These are phyloP conservation scores for Boletus rex-veris DNA, from an alignment of 768 basidiomycete species.

Conservation along the genomic window DNA sequence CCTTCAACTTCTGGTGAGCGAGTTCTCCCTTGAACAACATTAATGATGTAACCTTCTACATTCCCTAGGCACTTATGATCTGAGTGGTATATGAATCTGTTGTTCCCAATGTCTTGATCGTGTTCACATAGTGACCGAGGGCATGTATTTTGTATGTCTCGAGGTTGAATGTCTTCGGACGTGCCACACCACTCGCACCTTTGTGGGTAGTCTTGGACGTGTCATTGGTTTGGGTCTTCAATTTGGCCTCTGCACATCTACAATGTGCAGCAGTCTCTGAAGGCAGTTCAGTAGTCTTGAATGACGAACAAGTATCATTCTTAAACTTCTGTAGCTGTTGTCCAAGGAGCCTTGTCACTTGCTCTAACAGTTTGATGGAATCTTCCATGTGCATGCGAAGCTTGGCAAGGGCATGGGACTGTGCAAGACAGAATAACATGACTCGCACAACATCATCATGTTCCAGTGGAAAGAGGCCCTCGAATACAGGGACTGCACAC, in stretches of 20 bases:
- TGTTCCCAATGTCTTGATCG: not conserved
- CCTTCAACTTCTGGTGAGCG: not conserved
- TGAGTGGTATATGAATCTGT: too few relatives aligned
- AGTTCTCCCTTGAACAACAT: not conserved
- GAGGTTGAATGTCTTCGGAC: too few relatives aligned
- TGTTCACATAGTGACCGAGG: not conserved
- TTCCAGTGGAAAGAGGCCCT: conserved; percentile 32
- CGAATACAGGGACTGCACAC: conserved; percentile 37
- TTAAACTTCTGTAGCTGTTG: not conserved
- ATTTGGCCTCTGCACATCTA: not conserved
- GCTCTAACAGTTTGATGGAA: conserved; percentile 4
- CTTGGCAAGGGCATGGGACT: conserved; percentile 21
- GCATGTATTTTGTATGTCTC: not conserved
- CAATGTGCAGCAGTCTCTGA: not conserved
- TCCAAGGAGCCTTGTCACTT: not conserved
- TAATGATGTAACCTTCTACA: too few relatives aligned
- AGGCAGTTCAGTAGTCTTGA: not conserved
- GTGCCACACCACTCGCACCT: too few relatives aligned
- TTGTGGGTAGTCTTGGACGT: too few relatives aligned
- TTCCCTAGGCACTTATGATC: too few relatives aligned
- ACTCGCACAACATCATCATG: conserved; percentile 19
- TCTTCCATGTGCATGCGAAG: conserved; percentile 30
- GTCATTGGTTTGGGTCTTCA: too few relatives aligned
- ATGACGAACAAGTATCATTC: not conserved
- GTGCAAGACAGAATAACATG: conserved; percentile 15